Conservation (phyloP, 2,329 filamentous ascomycete species). For the Sporothrix mexicana region DNA sequence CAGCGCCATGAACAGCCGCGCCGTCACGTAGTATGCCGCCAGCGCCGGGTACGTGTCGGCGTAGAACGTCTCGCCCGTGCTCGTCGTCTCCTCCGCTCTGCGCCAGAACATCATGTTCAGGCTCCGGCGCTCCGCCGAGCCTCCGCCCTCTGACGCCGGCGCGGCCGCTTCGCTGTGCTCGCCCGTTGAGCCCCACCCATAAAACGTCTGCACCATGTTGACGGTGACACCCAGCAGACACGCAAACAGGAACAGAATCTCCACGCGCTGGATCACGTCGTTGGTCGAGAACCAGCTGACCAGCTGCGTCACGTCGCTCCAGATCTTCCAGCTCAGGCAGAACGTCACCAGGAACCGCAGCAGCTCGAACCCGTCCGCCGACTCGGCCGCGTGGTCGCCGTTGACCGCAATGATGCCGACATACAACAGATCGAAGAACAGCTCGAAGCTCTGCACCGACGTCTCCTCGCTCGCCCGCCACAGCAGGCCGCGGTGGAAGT, state of each 20-base stretch:
- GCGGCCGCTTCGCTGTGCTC: not conserved
- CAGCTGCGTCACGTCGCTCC: constrained; percentile 62
- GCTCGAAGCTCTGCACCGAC: constrained; percentile 68
- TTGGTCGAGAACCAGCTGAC: constrained; percentile 68
- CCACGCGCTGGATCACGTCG: constrained; percentile 63
- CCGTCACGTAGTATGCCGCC: constrained; percentile 65
- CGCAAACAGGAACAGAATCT: constrained; percentile 65
- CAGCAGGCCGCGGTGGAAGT: constrained; percentile 68
- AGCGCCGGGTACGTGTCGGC: constrained; percentile 62
- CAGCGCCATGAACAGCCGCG: constrained; percentile 58
- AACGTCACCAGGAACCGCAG: constrained; percentile 66
- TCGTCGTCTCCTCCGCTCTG: not conserved
- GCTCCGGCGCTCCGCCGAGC: not conserved
- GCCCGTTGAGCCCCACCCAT: constrained; percentile 42
- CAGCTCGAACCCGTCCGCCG: constrained; percentile 60
- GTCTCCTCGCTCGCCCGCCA: constrained; percentile 65
- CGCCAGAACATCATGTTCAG: constrained; percentile 21
- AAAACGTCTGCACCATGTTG: constrained; percentile 64
- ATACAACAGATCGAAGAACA: constrained; percentile 69
- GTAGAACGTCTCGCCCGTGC: constrained; percentile 16
- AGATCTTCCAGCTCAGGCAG: constrained; percentile 68
- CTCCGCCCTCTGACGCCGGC: not conserved
- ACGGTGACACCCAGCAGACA: constrained; percentile 67
- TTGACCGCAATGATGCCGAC: constrained; percentile 69
- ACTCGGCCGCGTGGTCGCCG: constrained; percentile 64